Base-by-base conservation (phyloP, 805 yeast genomes). In the Nakazawaea ernobii region DNA sequence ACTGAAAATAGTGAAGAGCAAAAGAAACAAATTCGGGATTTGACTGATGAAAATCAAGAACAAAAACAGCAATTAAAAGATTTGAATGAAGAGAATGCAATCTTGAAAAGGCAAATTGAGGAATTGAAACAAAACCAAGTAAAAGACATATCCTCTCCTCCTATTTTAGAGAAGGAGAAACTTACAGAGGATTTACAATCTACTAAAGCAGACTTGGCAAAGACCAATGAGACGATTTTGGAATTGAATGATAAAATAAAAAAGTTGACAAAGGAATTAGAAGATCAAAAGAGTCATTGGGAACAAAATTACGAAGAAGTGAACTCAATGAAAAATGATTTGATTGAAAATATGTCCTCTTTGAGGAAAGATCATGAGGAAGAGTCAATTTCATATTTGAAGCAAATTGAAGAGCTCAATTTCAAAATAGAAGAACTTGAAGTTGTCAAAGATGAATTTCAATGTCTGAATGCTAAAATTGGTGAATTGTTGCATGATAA, bases 331-430 rank as follows among this genome's bases (percentile, higher is more conserved):
- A 85, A 84, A 57, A 69, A 73, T 29, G 90, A 85, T 53, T 63
- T 87, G 20, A 61, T 83, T 11, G 86, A 82, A 15, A 85, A 84
- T 56, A 73, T 86, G 80, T 67, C 84, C 0, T 74, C 81, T 30
- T 75, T 84, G 52, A 90, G 85, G 53, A 59, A 59, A 9, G 90
- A 83, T 42, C 75, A 75, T 52, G 64, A 70, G 2, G 69, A 68
- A 33, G 91, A 85, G 53, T 65, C 84, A 1, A 70, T 71, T 39
- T 49, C 59, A 3, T 67, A 75, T 15, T 75, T 74, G 48, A 67
- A 69, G 8, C 83, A 84, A 49, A 69, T 80, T 43, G 76, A 73
- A 36, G 62, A 62, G 14, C 59, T 80, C 45, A 73, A 69, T 40
- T 49, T 62, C 27, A 66, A 67, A 39, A 43, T 74, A 35, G 81